Base-by-base conservation (phyloP, 495 filamentous ascomycete genomes). In the Penicillium herquei region DNA sequence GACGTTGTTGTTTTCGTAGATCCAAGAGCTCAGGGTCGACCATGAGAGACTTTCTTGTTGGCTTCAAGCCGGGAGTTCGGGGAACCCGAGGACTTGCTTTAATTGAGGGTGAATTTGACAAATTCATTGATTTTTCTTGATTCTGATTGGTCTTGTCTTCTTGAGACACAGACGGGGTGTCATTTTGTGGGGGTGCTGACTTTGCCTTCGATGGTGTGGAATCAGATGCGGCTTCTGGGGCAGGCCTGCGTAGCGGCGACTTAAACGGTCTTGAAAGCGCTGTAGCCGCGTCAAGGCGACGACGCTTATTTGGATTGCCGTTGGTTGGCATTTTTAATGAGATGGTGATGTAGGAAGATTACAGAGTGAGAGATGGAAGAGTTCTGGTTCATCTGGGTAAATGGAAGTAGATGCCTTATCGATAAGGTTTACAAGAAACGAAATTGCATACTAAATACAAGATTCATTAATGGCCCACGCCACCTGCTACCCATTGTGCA, bases 401-500 rank as follows among this genome's bases (percentile, higher is more conserved):
- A 18, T 30, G 26, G 16, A 46, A 21, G 26, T 30, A 49, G 41
- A 41, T n/a, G 39, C 39, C 61, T 62, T 64, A 63, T 66, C 63
- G 59, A 63, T 64, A 66, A 63, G 56, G 6, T 17, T 3, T 30
- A 14, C 4, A 32, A 54, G 13, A 31, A 26, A 47, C 51, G 13
- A 26, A 55, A 57, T 11, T 52, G 47, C 52, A 39, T 48, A 39
- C 50, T 51, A 52, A 63, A 54, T 61, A 55, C 49, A 63, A 35
- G 49, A 42, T 31, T 45, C 33, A 44, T 75, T 65, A 92, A 80
- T 91, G 88, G 7, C 87, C 89, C 40, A 91, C 79, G 0, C 84
- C 88, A n/a, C 88, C 89, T 21, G 81, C 87, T 32, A 80, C 81
- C 90, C 90, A 93, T 58, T 86, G 79, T 43, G 68, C 76, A 69